phyloP scores from a whole-genome alignment of 1,284 basidiomycete genomes.

The Termitomyces sp. region DNA sequence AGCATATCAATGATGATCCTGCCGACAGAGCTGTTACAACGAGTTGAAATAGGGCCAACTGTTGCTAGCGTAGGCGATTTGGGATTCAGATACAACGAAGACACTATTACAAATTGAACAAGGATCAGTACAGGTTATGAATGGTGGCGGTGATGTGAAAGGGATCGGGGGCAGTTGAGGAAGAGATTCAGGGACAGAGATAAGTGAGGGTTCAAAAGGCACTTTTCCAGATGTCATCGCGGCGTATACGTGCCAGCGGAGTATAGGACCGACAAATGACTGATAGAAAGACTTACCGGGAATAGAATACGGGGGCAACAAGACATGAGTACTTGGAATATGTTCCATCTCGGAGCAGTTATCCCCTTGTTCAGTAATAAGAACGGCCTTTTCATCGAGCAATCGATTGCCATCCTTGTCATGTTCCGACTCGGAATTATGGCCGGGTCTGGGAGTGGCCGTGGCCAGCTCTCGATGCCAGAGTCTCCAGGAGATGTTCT shows the following conservation, averaged over 20 bases:
- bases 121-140: slow-evolving; percentile 1
- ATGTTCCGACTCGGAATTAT: not conserved
- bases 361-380: not conserved
- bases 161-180: not conserved
- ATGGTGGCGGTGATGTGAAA: not conserved
- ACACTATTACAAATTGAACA: not conserved
- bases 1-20: slow-evolving; percentile 20
- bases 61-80: not conserved
- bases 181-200: not conserved
- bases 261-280: not conserved
- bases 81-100: not conserved
- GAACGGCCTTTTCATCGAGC: slow-evolving; percentile 6
- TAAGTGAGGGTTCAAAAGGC: not conserved
- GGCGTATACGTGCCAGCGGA: not conserved
- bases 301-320: slow-evolving; percentile 1
- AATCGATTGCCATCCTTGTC: slow-evolving; percentile 11
- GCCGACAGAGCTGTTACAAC: slow-evolving; percentile 13
- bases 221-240: not conserved
- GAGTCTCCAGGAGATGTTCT: slow-evolving; percentile 83
- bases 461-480: slow-evolving; percentile 65
- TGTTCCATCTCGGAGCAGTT: not conserved
- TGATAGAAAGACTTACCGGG: slow-evolving; percentile 5
- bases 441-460: not conserved
- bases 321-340: slow-evolving; percentile 7
- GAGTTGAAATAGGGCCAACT: not conserved